Base-by-base conservation (phyloP, 2,329 filamentous ascomycete species). In the Colletotrichum ledebouriae region DNA sequence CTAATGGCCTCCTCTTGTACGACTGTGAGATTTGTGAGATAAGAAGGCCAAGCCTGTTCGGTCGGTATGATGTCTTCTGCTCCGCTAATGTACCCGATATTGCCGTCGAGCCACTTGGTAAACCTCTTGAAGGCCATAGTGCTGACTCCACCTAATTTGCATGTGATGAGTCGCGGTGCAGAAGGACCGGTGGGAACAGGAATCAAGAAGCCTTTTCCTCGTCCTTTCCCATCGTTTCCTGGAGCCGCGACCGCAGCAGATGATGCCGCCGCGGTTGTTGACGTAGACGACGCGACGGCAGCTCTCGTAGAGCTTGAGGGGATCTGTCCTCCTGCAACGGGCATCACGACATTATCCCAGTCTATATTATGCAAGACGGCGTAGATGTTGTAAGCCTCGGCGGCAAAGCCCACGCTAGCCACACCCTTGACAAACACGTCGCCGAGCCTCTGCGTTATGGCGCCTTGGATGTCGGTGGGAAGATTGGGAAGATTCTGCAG, bases 281-380 rank as follows among this genome's bases (percentile, higher is more conserved):
- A n/a, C n/a, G 47, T 15, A 12, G 46, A 53, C 1, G 33, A 22
- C 2, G 37, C 17, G 6, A 34, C 13, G 2, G 15, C 15, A 3
- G 25, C 3, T 9, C 3, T 42, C 4, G 7, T 29, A 17, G 59
- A 41, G 34, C 47, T 61, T 13, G 59, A 61, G 1, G 39, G 34
- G 13, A 20, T 4, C 44, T 20, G 47, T 2, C 13, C 34, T 52
- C 47, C 56, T 9, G 13, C 41, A 15, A 59, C 39, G 17, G 59
- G 59, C 5, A 34, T 12, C 22, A 52, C 59, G 33, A 61, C n/a
- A 17, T 29, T 61, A 6, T 61, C 56, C 56, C 56, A 47, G 29
- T 59, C 42, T 10, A 59, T 50, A 13, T 61, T 61, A 11, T 61
- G 10, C 11, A 61, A n/a, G 13, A 61, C 20, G 20, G 59, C 46